Conservation (phyloP, 257 asterid species). For the Avicennia marina region DNA sequence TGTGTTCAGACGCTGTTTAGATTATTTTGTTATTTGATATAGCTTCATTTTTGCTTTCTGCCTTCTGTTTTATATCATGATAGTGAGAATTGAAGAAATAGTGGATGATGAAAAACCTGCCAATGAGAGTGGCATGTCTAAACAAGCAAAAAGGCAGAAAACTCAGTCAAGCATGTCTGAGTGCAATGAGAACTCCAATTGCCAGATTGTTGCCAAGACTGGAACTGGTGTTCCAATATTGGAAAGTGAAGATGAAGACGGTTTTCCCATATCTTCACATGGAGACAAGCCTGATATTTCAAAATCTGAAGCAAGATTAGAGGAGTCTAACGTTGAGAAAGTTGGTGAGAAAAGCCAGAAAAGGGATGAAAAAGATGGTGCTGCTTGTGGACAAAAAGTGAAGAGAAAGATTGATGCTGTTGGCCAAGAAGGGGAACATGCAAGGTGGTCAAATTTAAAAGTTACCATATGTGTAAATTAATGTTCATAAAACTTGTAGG, state of each 20-base stretch:
- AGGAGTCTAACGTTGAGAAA: constrained; percentile 20
- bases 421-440: constrained; percentile 33
- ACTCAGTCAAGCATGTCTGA: constrained; percentile 25
- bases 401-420: constrained; percentile 55
- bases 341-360: constrained; percentile 27
- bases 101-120: constrained; percentile 60
- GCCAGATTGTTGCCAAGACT: constrained; percentile 44
- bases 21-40: neutral
- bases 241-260: constrained; percentile 97
- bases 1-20: neutral
- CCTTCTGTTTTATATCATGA: constrained; percentile 11
- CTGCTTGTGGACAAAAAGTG: constrained; percentile 27
- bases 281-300: constrained; percentile 25
- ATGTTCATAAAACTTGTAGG: neutral
- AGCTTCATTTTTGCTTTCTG: neutral
- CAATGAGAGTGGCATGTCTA: constrained; percentile 34
- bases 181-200: constrained; percentile 33
- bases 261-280: constrained; percentile 56
- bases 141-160: constrained; percentile 54
- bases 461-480: neutral
- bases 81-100: constrained; percentile 89
- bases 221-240: constrained; percentile 31
- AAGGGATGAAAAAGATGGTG: constrained; percentile 31
- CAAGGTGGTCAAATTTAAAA: constrained; percentile 38
- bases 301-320: constrained; percentile 20